Evolutionary conservation across 1,139 yeast species (phyloP).

Genomic region (Nadsonia commutata): DNA sequence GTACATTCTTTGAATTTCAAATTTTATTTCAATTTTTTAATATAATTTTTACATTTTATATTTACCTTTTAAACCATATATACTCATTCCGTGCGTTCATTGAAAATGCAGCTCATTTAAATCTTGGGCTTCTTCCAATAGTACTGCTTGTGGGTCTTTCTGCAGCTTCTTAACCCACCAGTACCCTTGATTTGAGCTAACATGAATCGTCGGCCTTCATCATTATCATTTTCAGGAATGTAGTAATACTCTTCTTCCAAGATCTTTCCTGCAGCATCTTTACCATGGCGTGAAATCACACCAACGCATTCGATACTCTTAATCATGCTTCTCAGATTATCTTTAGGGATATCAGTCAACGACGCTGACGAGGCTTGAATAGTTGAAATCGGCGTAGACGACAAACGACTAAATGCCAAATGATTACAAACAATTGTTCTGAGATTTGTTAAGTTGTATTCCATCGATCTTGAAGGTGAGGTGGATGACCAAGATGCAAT

Average conservation of each 20-base stretch:
- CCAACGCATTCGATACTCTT: constrained; percentile 51
- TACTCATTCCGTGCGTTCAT: no score
- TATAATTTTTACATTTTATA: no score
- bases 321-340: constrained; percentile 27
- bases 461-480: no score
- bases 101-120: no score
- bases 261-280: constrained; percentile 92
- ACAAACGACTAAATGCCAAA: constrained; percentile 75
- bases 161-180: constrained; percentile 65
- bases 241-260: constrained; percentile 89
- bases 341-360: constrained; percentile 11
- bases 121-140: constrained; percentile 14
- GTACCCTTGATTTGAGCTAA: constrained; percentile 58
- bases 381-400: constrained; percentile 69
- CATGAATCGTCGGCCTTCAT: constrained; percentile 48
- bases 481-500: no score
- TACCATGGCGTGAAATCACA: constrained; percentile 72
- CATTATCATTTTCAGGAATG: constrained; percentile 67
- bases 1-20: no score
- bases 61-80: no score
- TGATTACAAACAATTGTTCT: constrained; percentile 51
- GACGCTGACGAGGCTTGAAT: constrained; percentile 25
- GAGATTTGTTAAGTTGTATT: constrained; percentile 38
- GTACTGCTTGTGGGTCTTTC: constrained; percentile 80
- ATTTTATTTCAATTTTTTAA: no score